Evolutionary conservation across 75 land plant species (phyloP).

Genomic region (Picea glauca): DNA sequence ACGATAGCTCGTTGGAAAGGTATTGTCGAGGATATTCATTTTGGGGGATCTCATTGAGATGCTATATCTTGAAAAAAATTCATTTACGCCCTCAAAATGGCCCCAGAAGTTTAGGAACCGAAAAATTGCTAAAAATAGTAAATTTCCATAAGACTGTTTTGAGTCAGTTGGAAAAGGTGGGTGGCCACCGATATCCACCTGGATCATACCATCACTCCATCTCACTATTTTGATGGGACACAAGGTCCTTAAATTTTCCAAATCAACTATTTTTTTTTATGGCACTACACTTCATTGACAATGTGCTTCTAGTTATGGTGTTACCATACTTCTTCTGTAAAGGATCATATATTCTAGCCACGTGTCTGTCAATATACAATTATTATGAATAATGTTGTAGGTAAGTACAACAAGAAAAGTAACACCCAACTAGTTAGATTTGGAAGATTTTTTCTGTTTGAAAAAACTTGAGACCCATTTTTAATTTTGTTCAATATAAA

Average conservation of each 20-base stretch:
- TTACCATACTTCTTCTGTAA: too few species aligned
- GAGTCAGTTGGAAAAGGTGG: too few species aligned
- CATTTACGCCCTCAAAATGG: too few species aligned
- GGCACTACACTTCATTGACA: not conserved
- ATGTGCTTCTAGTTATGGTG: not conserved
- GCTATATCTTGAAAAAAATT: too few species aligned
- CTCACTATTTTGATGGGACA: not conserved
- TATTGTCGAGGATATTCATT: too few species aligned
- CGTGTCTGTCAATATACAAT: not conserved
- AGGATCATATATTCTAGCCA: not conserved
- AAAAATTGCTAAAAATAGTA: too few species aligned
- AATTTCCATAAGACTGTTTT: too few species aligned
- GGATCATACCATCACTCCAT: not conserved
- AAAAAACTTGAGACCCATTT: not conserved
- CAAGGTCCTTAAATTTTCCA: not conserved
- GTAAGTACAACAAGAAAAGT: not conserved
- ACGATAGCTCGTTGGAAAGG: too few species aligned
- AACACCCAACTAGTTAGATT: not conserved
- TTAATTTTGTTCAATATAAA: too few species aligned
- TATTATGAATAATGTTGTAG: not conserved
- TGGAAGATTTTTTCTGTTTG: not conserved
- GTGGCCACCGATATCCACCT: too few species aligned
- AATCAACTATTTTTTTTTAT: not conserved
- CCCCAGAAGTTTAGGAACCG: too few species aligned
- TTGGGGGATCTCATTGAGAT: too few species aligned